These are phyloP conservation scores for Singerocomus inundabilis DNA, from an alignment of 1,284 basidiomycete genomes.

Conservation along the genomic window DNA sequence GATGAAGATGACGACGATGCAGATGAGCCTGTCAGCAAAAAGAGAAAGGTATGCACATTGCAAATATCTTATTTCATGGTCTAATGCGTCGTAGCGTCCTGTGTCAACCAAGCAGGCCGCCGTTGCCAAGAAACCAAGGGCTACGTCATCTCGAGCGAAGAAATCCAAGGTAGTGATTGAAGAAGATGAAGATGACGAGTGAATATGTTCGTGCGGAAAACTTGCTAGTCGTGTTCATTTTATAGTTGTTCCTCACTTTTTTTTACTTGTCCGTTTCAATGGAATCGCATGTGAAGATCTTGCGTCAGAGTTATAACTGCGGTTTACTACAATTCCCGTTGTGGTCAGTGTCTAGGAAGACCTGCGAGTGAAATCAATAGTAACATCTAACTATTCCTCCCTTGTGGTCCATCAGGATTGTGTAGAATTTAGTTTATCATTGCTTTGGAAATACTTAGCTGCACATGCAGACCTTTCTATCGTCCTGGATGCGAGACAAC, in stretches of 20 bases:
- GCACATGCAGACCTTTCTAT: background rate
- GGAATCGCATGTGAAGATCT: conserved; percentile 7
- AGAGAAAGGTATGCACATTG: conserved; percentile 30
- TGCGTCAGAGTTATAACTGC: conserved; percentile 4
- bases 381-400: background rate
- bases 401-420: background rate
- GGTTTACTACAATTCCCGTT: conserved; percentile 5
- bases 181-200: conserved; percentile 35
- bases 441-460: background rate
- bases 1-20: conserved; percentile 30
- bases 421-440: background rate
- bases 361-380: background rate
- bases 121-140: conserved; percentile 25
- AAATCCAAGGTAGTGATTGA: conserved; percentile 31
- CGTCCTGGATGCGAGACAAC: background rate
- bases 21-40: conserved; percentile 26
- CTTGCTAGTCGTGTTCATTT: conserved; percentile 4
- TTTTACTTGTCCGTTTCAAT: conserved; percentile 5
- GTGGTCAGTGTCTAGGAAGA: background rate
- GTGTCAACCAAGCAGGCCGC: conserved; percentile 25
- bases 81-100: conserved; percentile 28
- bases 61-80: background rate
- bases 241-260: conserved; percentile 2
- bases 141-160: conserved; percentile 28
- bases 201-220: conserved; percentile 1